Evolutionary conservation across 345 rosid species (phyloP).

Genomic region (Conringia planisiliqua): DNA sequence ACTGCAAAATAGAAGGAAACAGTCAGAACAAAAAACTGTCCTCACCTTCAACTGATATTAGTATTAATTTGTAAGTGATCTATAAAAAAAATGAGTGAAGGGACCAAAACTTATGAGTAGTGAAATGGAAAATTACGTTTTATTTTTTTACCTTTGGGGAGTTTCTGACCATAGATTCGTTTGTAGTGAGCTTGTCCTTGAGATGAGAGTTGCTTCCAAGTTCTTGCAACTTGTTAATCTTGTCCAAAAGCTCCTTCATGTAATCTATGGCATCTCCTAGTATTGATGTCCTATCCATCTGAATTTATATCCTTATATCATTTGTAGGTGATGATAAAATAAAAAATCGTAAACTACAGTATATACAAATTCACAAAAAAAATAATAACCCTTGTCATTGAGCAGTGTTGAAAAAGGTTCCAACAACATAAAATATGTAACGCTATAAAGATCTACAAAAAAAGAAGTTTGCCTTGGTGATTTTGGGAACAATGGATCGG

Average conservation of each 20-base stretch:
- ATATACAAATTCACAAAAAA: neutral
- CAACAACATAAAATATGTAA: neutral
- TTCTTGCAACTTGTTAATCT: conserved; percentile 55
- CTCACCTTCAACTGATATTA: neutral
- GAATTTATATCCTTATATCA: neutral
- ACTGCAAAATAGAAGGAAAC: conserved; percentile 40
- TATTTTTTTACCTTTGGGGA: conserved; percentile 67
- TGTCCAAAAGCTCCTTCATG: conserved; percentile 62
- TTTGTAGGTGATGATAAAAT: neutral
- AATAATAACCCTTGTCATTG: neutral
- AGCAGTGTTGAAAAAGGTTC: neutral
- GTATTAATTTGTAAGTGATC: neutral
- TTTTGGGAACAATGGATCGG: conserved; percentile 90
- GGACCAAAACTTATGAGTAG: neutral
- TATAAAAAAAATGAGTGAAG: neutral
- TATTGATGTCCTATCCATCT: conserved; percentile 76
- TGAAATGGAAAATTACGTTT: neutral
- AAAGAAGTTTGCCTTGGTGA: conserved; percentile 60
- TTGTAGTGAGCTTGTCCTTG: conserved; percentile 44
- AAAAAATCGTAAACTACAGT: neutral
- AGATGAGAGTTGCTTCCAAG: conserved; percentile 32
- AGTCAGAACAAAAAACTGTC: neutral
- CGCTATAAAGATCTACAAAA: too few species aligned
- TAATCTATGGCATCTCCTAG: conserved; percentile 72
- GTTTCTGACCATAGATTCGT: conserved; percentile 55